Percentiles rank a stretch among this genome's conserved stretches.
Conservation (phyloP, 2,329 filamentous ascomycete species). For the Mycosphaerella arachidis region DNA sequence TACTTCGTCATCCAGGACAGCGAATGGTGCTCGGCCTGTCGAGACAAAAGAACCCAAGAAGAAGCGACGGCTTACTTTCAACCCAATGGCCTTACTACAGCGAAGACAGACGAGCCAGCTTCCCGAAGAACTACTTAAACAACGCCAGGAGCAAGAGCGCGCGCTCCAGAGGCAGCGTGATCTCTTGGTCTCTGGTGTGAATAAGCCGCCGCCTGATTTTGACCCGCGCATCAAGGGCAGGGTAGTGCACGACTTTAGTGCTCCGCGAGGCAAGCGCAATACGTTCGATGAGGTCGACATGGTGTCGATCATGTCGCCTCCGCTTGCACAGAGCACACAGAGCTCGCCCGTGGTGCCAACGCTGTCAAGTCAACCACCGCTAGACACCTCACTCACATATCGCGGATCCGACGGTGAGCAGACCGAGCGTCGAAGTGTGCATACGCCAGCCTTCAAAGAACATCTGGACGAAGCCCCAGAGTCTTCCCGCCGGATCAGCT, state of each 20-base stretch:
- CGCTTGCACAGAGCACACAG: slow-evolving; percentile 3
- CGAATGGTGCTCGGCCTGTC: slow-evolving; percentile 6
- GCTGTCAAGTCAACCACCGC: slow-evolving; percentile 12
- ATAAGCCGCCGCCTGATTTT: slow-evolving; percentile 54
- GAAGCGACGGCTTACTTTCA: slow-evolving; percentile 42
- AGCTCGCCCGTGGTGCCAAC: slow-evolving; percentile 8
- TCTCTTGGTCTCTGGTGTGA: slow-evolving; percentile 48
- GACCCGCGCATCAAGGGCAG: slow-evolving; percentile 60
- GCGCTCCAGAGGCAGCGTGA: slow-evolving; percentile 46
- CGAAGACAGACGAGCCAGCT: slow-evolving; percentile 50
- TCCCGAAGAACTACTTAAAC: slow-evolving; percentile 19
- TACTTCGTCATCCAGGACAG: slow-evolving; percentile 19
- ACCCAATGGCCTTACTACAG: slow-evolving; percentile 58
- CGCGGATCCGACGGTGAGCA: slow-evolving; percentile 6
- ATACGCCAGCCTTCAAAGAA: slow-evolving; percentile 58
- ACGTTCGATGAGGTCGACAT: slow-evolving; percentile 21
- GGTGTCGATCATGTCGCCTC: background rate
- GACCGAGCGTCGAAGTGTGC: slow-evolving; percentile 33
- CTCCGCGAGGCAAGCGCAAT: slow-evolving; percentile 45
- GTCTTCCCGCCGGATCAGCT: slow-evolving; percentile 37
- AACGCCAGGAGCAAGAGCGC: slow-evolving; percentile 35
- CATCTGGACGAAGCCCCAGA: slow-evolving; percentile 54
- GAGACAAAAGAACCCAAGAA: slow-evolving; percentile 33
- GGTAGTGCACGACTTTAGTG: slow-evolving; percentile 62
- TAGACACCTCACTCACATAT: slow-evolving; percentile 17